Base-by-base conservation (phyloP, 192 early-diverging fungal genomes). In the Coemansia sp. region DNA sequence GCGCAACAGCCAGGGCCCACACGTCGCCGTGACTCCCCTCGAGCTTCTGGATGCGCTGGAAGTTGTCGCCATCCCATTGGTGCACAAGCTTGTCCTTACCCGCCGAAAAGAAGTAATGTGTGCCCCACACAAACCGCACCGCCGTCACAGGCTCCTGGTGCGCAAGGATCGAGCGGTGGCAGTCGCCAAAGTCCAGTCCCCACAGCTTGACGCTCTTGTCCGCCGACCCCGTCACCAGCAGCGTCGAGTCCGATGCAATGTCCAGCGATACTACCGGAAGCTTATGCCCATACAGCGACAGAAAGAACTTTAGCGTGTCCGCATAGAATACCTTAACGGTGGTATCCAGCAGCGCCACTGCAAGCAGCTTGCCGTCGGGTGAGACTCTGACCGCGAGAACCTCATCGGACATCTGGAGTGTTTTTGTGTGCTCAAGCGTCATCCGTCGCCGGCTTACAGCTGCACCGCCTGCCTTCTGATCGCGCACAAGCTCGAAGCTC, bases 121-220 rank as follows among this genome's bases (percentile, higher is more conserved):
- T 97, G 25, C 93, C 91, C 82, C 88, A 92, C 4, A 97, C 94
- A 81, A 94, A 98, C 57, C 88, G 87, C 28, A 92, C 86, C 12
- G 81, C 76, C 81, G 94, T 97, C 48, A 98, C 90, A 50, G 87
- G 85, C 69, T 97, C 95, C 68, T 93, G 88, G 84, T 99, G 97
- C 18, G 94, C 95, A 63, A 94, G 85, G 50, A 99, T 65, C 48
- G 92, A 94, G 69, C 89, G 88, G 74, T 96, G 97, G 71, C 97
- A 99, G 85, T 99, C 97, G 53, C 97, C 97, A 83, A 99, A 99
- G 83, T 99, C 97, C 62, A 98, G 76, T 28, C 97, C 97, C 97
- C 97, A 99, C 31, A 99, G 82, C 79, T 99, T 99, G 51, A 99
- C 87, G 56, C 93, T 94, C 85, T 98, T 98, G 82, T 99, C 97